These are phyloP conservation scores for Heimioporus sp. DNA, from an alignment of 768 basidiomycete species.

Conservation along the genomic window DNA sequence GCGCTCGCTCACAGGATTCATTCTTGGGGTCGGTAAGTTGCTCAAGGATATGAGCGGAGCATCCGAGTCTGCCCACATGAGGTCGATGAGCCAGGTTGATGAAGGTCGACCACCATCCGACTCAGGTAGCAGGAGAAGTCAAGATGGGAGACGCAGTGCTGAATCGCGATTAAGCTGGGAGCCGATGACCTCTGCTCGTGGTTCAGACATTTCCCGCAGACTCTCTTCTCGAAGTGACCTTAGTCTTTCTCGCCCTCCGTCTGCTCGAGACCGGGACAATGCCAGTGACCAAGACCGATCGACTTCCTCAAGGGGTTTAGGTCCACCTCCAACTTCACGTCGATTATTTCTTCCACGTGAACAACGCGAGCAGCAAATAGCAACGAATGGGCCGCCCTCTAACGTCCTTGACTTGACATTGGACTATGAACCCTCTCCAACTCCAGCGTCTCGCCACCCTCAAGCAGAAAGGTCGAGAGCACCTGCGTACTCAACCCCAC, in stretches of 20 bases:
- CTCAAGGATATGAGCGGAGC: slow-evolving; percentile 51
- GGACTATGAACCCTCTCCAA: slow-evolving; percentile 47
- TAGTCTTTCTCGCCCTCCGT: slow-evolving; percentile 21
- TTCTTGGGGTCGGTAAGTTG: slow-evolving; percentile 72
- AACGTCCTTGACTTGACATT: slow-evolving; percentile 31
- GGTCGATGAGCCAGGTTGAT: slow-evolving; percentile 51
- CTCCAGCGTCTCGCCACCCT: slow-evolving; percentile 37
- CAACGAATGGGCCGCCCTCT: slow-evolving; percentile 5
- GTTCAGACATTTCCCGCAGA: slow-evolving; percentile 27
- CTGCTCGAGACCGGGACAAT: slow-evolving; percentile 25
- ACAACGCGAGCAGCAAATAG: slow-evolving; percentile 43
- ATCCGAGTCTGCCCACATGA: slow-evolving; percentile 36
- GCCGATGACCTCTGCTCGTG: slow-evolving; percentile 17
- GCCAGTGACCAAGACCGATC: slow-evolving; percentile 27
- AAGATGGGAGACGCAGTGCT: slow-evolving; percentile 56
- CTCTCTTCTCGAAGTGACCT: slow-evolving; percentile 26
- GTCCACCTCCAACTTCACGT: slow-evolving; percentile 39
- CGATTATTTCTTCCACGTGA: slow-evolving; percentile 59
- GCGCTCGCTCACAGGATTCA: slow-evolving; percentile 68
- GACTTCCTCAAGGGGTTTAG: slow-evolving; percentile 19
- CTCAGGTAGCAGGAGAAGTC: slow-evolving; percentile 39
- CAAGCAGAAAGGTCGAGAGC: slow-evolving; percentile 42
- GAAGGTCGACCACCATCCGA: slow-evolving; percentile 45
- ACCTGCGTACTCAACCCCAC: slow-evolving; percentile 51
- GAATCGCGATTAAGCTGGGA: slow-evolving; percentile 50